These are phyloP conservation scores for Paraphoma sp. DNA, from an alignment of 2,329 filamentous ascomycete genomes.

Conservation along the genomic window DNA sequence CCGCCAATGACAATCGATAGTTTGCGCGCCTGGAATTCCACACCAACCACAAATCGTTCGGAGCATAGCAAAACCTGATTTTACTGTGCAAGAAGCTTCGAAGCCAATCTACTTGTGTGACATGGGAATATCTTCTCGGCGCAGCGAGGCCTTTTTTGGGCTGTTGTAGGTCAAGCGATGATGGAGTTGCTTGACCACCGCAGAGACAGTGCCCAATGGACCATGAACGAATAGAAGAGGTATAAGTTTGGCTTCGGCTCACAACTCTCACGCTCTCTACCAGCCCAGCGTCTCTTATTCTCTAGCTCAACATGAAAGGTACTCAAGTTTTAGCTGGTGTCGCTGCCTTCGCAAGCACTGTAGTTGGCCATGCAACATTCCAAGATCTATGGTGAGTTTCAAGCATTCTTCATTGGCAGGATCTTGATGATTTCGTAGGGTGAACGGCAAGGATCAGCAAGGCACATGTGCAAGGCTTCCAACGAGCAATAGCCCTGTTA, in stretches of 20 bases:
- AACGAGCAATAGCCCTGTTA: constrained; percentile 46
- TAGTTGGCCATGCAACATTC: constrained; percentile 38
- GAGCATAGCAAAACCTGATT: not conserved
- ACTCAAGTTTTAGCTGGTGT: constrained; percentile 11
- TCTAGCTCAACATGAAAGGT: constrained; percentile 19
- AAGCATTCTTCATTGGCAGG: not conserved
- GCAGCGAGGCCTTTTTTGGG: constrained; percentile 1
- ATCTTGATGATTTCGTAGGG: constrained; percentile 14
- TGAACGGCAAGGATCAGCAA: constrained; percentile 39
- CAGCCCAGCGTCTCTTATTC: too few relatives aligned
- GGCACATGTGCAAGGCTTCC: constrained; percentile 36
- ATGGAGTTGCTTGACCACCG: not conserved
- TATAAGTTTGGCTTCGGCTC: not conserved
- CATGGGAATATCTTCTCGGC: constrained; percentile 8
- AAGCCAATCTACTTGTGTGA: constrained; percentile 4
- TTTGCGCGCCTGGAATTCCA: constrained; percentile 9
- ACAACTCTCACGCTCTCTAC: too few relatives aligned
- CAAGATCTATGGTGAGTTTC: constrained; percentile 29
- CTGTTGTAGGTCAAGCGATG: not conserved
- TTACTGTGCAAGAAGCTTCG: not conserved
- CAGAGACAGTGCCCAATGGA: not conserved
- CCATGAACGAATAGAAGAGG: not conserved
- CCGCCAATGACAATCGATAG: constrained; percentile 2
- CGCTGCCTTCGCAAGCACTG: constrained; percentile 14
- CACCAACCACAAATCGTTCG: constrained; percentile 4